Base-by-base conservation (phyloP, 2,329 filamentous ascomycete genomes). In the Fusarium sp. region DNA sequence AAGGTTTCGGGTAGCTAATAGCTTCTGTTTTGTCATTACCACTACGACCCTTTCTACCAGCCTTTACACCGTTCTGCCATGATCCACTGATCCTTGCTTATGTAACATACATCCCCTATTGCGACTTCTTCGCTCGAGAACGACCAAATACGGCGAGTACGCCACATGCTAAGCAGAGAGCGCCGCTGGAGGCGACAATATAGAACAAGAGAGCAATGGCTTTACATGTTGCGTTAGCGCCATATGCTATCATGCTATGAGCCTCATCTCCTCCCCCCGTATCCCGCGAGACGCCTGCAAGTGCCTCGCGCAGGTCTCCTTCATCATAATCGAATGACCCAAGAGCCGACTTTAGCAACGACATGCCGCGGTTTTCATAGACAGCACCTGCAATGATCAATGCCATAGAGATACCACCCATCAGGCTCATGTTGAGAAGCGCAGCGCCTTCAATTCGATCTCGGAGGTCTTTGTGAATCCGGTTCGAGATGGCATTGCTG, bases 341-440 rank as follows among this genome's bases (percentile, higher is more conserved):
- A 10, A 60, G 35, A 12, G 37, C 46, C 10, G 30, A 60, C 16
- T 38, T 42, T 33, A 60, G n/a, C 13, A 61, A 30, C 9, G 40
- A 43, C n/a, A 61, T 44, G 7, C 47, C 47, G 35, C 32, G 30
- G 5, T 54, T 61, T 6, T 61, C 30, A 19, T 54, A 61, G 19
- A 61, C 30, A 7, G 47, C 32, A 1, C 63, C 69, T 10, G 63
- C 62, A 4, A 58, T 43, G 32, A 64, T 61, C 21, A 72, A 60
- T 8, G 62, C 60, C 28, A 70, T 44, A 8, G 63, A 63, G 23
- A 72, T 64, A 9, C 67, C 60, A 9, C 75, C 79, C 53, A 82
- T 75, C 73, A 81, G 80, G 32, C 76, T 76, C 72, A 83, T 77
- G 69, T 80, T 82, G 64, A 80, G 79, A n/a, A 83, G 64, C 1